Base-by-base conservation (phyloP, 148 eudicot species). In the Heliamphora exappendiculata region DNA sequence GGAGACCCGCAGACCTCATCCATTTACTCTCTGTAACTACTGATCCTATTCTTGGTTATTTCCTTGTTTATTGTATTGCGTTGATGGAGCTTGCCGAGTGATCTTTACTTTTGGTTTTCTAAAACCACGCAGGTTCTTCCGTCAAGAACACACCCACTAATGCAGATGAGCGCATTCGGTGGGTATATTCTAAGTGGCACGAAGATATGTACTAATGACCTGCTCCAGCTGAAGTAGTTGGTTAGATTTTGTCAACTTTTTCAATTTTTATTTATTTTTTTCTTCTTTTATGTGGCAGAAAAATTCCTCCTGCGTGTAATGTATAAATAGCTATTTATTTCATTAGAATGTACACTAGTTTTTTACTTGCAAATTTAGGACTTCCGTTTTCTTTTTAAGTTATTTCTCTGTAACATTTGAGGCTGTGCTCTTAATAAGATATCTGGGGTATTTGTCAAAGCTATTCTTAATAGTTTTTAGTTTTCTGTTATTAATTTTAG, bases 91-190 rank as follows among this genome's bases (percentile, higher is more conserved):
- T 6, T 51, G 29, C 3, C 14, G 13, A 37, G 29, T 34, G 60
- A 60, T 31, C 44, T 71, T 75, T 2, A 41, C 68, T 5, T 57
- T 14, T 16, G 41, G 44, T 17, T 31, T 71, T 12, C 10, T 28
- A 37, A 20, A 59, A 49, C 73, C 12, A 33, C 76, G 76, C 86
- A 95, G 98, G 97, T 95, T 75, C 91, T 95, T 79, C 97, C 96
- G 42, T 93, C 94, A 55, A 92, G 99, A 89, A 89, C 99, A 22
- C 99, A 95, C 81, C 99, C 99, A 20, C 88, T 81, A 70, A 95
- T 95, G 99, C 96, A 93, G 84, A 95, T 91, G 99, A 93, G 91
- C 67, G 91, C 93, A 34, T 87, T 83, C 74, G 97, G 99, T 74
- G 98, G 99, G 47, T 95, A 93, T 53, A 82, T 95, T 66, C 83